phyloP scores from a whole-genome alignment of 345 rosid genomes.

The Murraya koenigii region DNA sequence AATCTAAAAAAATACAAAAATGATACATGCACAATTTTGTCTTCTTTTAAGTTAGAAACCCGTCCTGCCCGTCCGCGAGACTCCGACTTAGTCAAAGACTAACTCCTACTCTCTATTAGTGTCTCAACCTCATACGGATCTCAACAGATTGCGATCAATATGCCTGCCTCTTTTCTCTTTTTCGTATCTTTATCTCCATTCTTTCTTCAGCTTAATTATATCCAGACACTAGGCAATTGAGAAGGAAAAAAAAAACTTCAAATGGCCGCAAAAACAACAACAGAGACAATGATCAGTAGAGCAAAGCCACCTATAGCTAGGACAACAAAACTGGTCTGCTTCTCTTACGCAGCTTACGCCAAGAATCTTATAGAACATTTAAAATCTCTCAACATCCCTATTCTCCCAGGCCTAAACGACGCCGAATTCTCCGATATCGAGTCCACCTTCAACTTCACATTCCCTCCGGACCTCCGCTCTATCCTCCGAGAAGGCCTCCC shows the following conservation, averaged over 20 bases:
- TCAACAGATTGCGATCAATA: not conserved
- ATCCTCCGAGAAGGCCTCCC: conserved; percentile 84
- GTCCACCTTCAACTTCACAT: conserved; percentile 53
- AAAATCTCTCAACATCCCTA: conserved; percentile 41
- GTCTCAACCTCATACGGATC: not conserved
- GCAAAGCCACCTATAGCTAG: conserved; percentile 23
- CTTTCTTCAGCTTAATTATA: not conserved
- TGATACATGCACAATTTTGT: not conserved
- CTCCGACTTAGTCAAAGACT: conserved; percentile 2
- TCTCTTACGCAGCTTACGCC: conserved; percentile 71
- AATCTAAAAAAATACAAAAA: too few species aligned
- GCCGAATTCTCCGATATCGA: conserved; percentile 60
- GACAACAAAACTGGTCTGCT: conserved; percentile 41
- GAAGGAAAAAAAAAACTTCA: not conserved
- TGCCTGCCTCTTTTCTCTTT: not conserved
- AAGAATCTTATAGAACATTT: conserved; percentile 53
- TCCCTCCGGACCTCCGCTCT: conserved; percentile 85
- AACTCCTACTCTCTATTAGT: not conserved
- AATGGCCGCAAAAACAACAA: conserved; percentile 17
- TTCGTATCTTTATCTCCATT: not conserved
- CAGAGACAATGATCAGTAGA: not conserved
- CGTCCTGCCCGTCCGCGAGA: not conserved
- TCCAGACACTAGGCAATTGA: too few species aligned
- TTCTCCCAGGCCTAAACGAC: conserved; percentile 62
- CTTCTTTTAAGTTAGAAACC: not conserved